Percentiles rank a stretch among this genome's conserved stretches.
These are phyloP conservation scores for Ophiocordyceps camponoti-leonardi DNA, from an alignment of 2,329 filamentous ascomycete genomes.

Conservation along the genomic window DNA sequence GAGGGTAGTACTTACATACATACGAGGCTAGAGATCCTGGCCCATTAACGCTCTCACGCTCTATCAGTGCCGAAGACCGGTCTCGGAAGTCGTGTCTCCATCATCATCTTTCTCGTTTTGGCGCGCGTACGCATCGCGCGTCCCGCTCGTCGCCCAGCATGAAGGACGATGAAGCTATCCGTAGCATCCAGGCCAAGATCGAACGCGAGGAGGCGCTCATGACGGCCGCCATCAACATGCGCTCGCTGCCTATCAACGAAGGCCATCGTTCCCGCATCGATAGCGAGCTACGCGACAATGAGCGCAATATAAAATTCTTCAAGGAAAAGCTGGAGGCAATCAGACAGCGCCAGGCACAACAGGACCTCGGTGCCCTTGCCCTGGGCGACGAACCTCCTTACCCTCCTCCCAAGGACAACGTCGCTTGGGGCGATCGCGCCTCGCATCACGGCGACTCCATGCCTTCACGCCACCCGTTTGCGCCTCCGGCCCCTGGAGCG, in stretches of 20 bases:
- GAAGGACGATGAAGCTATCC: conserved; percentile 48
- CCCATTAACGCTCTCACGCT: too few relatives aligned
- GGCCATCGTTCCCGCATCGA: conserved; percentile 80
- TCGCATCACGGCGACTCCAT: conserved; percentile 59
- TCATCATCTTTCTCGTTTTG: background rate
- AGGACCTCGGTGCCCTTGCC: conserved; percentile 50
- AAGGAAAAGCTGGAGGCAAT: conserved; percentile 83
- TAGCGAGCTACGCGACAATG: conserved; percentile 83
- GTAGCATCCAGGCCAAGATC: conserved; percentile 89
- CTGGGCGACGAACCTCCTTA: conserved; percentile 34
- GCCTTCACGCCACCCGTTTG: conserved; percentile 66
- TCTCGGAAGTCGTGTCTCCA: too few relatives aligned
- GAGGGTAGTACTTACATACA: too few relatives aligned
- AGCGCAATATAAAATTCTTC: conserved; percentile 87
- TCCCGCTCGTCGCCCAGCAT: conserved; percentile 28
- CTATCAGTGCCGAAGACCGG: too few relatives aligned
- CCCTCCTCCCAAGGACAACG: conserved; percentile 58
- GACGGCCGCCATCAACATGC: conserved; percentile 86
- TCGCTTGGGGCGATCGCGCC: conserved; percentile 33
- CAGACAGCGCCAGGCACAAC: conserved; percentile 60
- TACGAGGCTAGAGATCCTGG: background rate
- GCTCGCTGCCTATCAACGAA: conserved; percentile 88
- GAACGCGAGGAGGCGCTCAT: conserved; percentile 93
- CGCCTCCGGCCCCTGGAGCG: conserved; percentile 46
- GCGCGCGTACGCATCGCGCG: conserved; percentile 5